phyloP scores from a whole-genome alignment of 352 stramenopile species.

The Pilasporangium apinafurcum region DNA sequence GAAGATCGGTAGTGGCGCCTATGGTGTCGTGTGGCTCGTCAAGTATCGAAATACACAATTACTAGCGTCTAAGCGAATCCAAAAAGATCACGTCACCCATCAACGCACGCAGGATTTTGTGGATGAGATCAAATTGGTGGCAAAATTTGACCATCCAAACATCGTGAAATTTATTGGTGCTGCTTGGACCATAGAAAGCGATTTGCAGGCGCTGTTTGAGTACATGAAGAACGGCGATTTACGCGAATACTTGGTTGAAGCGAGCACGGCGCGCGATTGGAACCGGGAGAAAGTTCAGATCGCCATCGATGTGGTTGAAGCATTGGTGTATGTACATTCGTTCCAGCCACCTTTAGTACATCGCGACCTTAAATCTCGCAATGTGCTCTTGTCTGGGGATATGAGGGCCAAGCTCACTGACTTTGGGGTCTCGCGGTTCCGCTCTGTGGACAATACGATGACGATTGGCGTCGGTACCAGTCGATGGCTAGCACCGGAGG shows the following conservation, averaged over 20 bases:
- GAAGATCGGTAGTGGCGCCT: too few species aligned
- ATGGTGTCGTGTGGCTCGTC: too few species aligned
- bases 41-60: too few species aligned
- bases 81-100: too few species aligned
- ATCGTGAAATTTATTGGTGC: constrained; percentile 2
- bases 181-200: constrained; percentile 6
- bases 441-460: constrained; percentile 24
- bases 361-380: constrained; percentile 32
- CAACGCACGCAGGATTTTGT: too few species aligned
- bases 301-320: constrained; percentile 23
- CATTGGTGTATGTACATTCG: constrained; percentile 42
- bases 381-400: constrained; percentile 22
- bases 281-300: constrained; percentile 27
- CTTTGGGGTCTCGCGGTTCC: constrained; percentile 27
- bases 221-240: constrained; percentile 33
- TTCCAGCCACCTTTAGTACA: constrained; percentile 28
- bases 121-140: constrained; percentile 8
- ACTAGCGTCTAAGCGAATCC: too few species aligned
- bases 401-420: constrained; percentile 27
- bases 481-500: constrained; percentile 24
- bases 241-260: constrained; percentile 25
- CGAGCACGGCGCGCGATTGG: constrained; percentile 11
- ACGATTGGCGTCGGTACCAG: constrained; percentile 23
- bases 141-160: not conserved
- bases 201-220: constrained; percentile 9